Evolutionary conservation across 2,329 filamentous ascomycete species (phyloP).

Genomic region (Epichloe aotearoae): DNA sequence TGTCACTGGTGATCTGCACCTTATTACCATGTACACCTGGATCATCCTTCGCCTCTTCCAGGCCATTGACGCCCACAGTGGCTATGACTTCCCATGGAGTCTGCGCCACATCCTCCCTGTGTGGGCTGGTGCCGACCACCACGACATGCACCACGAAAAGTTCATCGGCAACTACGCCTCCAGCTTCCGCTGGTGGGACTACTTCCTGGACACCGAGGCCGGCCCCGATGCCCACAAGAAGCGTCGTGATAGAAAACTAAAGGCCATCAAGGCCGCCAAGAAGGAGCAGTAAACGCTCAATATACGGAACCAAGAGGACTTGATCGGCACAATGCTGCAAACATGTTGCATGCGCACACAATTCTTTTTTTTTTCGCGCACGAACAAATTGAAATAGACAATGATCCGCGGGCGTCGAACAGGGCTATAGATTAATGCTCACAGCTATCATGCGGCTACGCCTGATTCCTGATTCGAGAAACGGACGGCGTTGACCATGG

Average conservation of each 20-base stretch:
- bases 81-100: constrained; percentile 97
- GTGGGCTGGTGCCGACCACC: constrained; percentile 95
- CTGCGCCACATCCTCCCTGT: constrained; percentile 91
- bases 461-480: constrained; percentile 9
- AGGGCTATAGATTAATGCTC: constrained; percentile 6
- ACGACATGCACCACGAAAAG: constrained; percentile 94
- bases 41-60: constrained; percentile 88
- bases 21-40: constrained; percentile 97
- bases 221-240: constrained; percentile 75
- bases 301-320: neutral
- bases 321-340: neutral
- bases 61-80: constrained; percentile 93
- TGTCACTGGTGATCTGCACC: constrained; percentile 76
- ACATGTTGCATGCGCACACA: neutral
- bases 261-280: constrained; percentile 44
- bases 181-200: constrained; percentile 99
- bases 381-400: neutral
- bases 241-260: constrained; percentile 66
- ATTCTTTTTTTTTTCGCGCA: neutral
- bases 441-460: constrained; percentile 7
- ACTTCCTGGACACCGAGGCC: constrained; percentile 81
- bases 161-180: constrained; percentile 98
- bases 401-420: neutral
- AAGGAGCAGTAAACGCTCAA: constrained; percentile 45
- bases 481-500: constrained; percentile 15